These are phyloP conservation scores for Fusarium falciforme DNA, from an alignment of 2,329 filamentous ascomycete genomes.

Conservation along the genomic window DNA sequence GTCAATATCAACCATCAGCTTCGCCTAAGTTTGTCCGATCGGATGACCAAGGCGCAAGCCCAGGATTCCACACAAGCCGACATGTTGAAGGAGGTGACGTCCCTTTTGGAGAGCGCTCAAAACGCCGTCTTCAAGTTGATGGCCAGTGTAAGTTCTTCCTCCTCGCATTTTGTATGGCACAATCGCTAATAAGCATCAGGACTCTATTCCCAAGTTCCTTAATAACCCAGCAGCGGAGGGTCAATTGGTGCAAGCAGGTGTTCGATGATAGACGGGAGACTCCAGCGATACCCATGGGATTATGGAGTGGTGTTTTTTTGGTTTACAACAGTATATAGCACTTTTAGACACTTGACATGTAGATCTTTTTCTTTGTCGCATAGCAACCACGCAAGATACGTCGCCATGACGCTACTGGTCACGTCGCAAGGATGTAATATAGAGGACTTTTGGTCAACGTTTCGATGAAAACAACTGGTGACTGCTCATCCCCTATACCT, in stretches of 20 bases:
- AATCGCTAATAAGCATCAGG: slow-evolving; percentile 55
- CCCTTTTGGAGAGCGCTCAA: slow-evolving; percentile 92
- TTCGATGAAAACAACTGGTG: not conserved
- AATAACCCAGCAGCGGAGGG: slow-evolving; percentile 60
- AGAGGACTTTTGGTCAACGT: not conserved
- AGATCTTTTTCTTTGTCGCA: not conserved
- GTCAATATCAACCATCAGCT: slow-evolving; percentile 97
- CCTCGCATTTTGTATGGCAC: accelerated
- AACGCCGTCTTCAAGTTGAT: slow-evolving; percentile 97
- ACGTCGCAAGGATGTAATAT: not conserved
- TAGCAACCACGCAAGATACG: not conserved
- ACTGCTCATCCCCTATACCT: not conserved
- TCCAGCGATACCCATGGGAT: not conserved
- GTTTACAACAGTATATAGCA: not conserved
- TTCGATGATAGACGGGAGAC: slow-evolving; percentile 19
- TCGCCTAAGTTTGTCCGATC: slow-evolving; percentile 89
- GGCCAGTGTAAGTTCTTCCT: slow-evolving; percentile 84
- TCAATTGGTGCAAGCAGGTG: slow-evolving; percentile 31
- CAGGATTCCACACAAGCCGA: slow-evolving; percentile 92
- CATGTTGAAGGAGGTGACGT: slow-evolving; percentile 88
- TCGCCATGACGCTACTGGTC: not conserved
- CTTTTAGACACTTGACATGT: not conserved
- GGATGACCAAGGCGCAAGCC: slow-evolving; percentile 96
- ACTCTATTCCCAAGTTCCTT: slow-evolving; percentile 78
- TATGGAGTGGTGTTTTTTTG: not conserved